Conservation (phyloP, 2,329 filamentous ascomycete genomes). For the Massarina eburnea region DNA sequence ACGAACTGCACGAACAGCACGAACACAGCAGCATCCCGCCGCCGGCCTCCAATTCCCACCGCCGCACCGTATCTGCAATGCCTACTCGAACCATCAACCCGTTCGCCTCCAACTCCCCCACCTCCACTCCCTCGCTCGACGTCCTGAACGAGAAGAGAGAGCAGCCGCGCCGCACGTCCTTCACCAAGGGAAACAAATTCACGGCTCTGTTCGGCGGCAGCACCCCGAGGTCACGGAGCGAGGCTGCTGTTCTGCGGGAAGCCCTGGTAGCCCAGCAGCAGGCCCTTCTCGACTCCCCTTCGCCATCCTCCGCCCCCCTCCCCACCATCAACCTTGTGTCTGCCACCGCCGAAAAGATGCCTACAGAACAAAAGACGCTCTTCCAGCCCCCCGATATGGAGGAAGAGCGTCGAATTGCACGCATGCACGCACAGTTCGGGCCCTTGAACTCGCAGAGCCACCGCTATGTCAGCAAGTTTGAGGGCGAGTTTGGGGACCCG, state of each 20-base stretch:
- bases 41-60: constrained; percentile 2
- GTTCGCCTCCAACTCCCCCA: constrained; percentile 56
- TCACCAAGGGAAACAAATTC: constrained; percentile 68
- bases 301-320: constrained; percentile 72
- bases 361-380: constrained; percentile 74
- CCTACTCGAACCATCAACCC: constrained; percentile 64
- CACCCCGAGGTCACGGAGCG: constrained; percentile 70
- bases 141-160: constrained; percentile 58
- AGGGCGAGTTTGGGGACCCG: constrained; percentile 78
- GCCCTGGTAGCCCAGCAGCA: constrained; percentile 62
- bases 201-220: constrained; percentile 81
- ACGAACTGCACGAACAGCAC: constrained; percentile 9
- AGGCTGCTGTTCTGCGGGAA: constrained; percentile 65
- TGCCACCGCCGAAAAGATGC: constrained; percentile 74
- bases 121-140: constrained; percentile 53
- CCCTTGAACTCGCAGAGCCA: constrained; percentile 79
- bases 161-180: constrained; percentile 50
- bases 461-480: constrained; percentile 85
- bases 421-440: constrained; percentile 87
- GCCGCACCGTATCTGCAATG: constrained; percentile 49
- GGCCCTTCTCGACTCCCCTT: constrained; percentile 63
- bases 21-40: constrained; percentile 2
- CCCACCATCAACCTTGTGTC: constrained; percentile 92
- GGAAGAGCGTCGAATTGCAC: constrained; percentile 74
- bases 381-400: constrained; percentile 87